Evolutionary conservation across 1,284 basidiomycete genomes (phyloP).

Genomic region (Moesziomyces parantarcticus): DNA sequence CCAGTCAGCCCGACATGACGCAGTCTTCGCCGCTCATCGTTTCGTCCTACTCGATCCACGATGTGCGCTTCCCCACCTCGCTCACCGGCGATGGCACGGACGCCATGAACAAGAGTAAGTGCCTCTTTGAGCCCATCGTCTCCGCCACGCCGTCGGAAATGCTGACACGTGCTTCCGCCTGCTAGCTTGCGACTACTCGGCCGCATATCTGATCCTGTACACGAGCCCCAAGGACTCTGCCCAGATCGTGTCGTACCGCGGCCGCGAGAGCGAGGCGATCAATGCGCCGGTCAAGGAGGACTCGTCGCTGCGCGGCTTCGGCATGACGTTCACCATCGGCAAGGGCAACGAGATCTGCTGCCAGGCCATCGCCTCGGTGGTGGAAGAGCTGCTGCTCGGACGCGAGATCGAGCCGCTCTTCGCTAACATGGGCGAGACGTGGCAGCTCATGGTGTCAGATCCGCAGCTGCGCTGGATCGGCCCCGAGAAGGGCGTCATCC

Average conservation of each 20-base stretch:
- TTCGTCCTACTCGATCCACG: conserved; percentile 48
- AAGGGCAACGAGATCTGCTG: conserved; percentile 76
- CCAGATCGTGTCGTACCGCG: conserved; percentile 41
- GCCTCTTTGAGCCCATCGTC: no score
- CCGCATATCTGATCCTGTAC: conserved; percentile 84
- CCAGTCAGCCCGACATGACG: conserved; percentile 17
- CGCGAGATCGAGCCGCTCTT: conserved; percentile 85
- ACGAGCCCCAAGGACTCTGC: conserved; percentile 71
- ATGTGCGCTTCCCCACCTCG: conserved; percentile 42
- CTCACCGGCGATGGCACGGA: conserved; percentile 87
- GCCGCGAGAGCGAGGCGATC: conserved; percentile 44
- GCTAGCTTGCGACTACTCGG: conserved; percentile 81
- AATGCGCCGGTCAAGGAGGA: conserved; percentile 49
- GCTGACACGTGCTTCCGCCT: no score
- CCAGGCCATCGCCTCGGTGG: conserved; percentile 46
- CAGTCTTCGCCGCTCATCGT: conserved; percentile 38
- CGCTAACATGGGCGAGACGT: conserved; percentile 75
- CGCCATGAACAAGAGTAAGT: conserved; percentile 82
- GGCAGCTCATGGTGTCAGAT: conserved; percentile 50
- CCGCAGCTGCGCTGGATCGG: conserved; percentile 70
- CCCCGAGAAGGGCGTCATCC: conserved; percentile 87
- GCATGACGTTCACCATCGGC: conserved; percentile 59
- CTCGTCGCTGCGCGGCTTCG: conserved; percentile 73
- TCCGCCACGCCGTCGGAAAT: no score
- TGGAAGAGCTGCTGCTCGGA: conserved; percentile 81